These are phyloP conservation scores for Penicillium sp. DNA, from an alignment of 2,329 filamentous ascomycete species.

Conservation along the genomic window DNA sequence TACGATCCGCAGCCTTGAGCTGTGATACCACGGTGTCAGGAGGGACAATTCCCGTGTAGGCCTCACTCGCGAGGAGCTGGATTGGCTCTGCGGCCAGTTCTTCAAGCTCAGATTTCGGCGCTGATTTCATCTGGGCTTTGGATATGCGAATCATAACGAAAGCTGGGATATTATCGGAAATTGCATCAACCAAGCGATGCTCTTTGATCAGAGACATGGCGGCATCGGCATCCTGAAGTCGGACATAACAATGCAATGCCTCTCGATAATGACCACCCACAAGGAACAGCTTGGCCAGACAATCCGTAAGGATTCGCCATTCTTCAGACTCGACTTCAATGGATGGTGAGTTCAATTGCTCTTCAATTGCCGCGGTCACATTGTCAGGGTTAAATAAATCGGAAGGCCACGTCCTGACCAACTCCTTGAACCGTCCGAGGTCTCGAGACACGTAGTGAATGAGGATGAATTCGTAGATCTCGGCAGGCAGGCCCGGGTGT, in stretches of 20 bases:
- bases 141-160: slow-evolving; percentile 86
- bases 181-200: slow-evolving; percentile 82
- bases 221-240: slow-evolving; percentile 84
- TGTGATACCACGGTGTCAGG: slow-evolving; percentile 76
- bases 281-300: slow-evolving; percentile 79
- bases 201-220: slow-evolving; percentile 84
- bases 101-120: slow-evolving; percentile 69
- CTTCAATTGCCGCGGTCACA: slow-evolving; percentile 75
- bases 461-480: slow-evolving; percentile 85
- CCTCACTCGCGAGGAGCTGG: slow-evolving; percentile 82
- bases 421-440: slow-evolving; percentile 69
- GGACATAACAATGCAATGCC: slow-evolving; percentile 84
- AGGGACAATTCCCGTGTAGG: slow-evolving; percentile 79
- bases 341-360: slow-evolving; percentile 73
- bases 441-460: slow-evolving; percentile 83
- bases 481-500: slow-evolving; percentile 72
- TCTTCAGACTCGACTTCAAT: slow-evolving; percentile 76
- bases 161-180: slow-evolving; percentile 84
- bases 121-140: slow-evolving; percentile 63
- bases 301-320: slow-evolving; percentile 86
- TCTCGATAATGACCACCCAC: slow-evolving; percentile 77
- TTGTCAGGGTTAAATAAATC: slow-evolving; percentile 78
- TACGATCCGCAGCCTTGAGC: slow-evolving; percentile 64
- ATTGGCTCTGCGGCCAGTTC: slow-evolving; percentile 80
- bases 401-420: slow-evolving; percentile 79